Conservation (phyloP, 805 yeast genomes). For the Metschnikowia kunwiensis region DNA sequence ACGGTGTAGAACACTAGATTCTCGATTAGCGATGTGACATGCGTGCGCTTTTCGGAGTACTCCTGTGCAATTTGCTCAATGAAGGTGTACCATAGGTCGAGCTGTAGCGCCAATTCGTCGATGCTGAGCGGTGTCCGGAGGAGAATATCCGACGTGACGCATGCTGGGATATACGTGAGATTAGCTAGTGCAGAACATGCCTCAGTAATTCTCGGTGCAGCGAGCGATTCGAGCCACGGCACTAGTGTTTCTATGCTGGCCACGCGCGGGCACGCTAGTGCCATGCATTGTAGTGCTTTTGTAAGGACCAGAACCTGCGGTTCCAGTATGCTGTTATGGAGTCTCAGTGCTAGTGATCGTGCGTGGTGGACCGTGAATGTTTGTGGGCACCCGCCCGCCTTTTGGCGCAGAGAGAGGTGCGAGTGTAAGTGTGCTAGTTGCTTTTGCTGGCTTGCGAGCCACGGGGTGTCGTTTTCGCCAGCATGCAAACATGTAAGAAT, state of each 20-base stretch:
- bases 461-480: constrained; percentile 3
- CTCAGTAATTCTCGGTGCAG: constrained; percentile 27
- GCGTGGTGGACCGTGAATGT: not conserved
- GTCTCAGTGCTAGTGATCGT: not conserved
- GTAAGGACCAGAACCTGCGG: constrained; percentile 1
- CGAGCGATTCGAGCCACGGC: constrained; percentile 33
- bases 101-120: constrained; percentile 32
- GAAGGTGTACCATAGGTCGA: constrained; percentile 35
- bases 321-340: not conserved
- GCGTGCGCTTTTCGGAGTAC: constrained; percentile 19
- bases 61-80: constrained; percentile 22
- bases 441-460: constrained; percentile 11
- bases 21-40: constrained; percentile 20
- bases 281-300: constrained; percentile 3
- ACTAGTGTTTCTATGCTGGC: constrained; percentile 4
- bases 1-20: constrained; percentile 29
- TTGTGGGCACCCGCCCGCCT: not conserved
- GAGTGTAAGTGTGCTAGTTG: constrained; percentile 8
- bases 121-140: constrained; percentile 34
- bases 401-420: constrained; percentile 1
- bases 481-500: constrained; percentile 15
- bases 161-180: constrained; percentile 34
- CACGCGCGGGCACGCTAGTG: constrained; percentile 7
- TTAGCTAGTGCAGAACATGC: constrained; percentile 34
- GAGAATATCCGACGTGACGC: constrained; percentile 37